Evolutionary conservation across 495 filamentous ascomycete species (phyloP).

Genomic region (Aspergillus campestris): DNA sequence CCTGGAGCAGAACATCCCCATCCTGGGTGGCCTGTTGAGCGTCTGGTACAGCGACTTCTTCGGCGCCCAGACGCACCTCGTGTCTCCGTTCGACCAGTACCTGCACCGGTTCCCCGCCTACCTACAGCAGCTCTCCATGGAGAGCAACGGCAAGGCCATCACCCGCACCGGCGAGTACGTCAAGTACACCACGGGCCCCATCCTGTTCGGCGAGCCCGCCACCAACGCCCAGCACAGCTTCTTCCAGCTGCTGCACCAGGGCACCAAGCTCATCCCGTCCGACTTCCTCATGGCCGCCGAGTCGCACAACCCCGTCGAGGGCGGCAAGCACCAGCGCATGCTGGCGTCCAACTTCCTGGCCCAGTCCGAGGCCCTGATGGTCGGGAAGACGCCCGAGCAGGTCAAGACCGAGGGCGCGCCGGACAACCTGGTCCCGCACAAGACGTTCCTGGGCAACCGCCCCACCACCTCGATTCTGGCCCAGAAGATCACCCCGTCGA

Average conservation of each 20-base stretch:
- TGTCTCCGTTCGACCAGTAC: constrained; percentile 98
- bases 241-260: constrained; percentile 98
- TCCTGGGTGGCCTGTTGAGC: constrained; percentile 82
- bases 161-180: constrained; percentile 84
- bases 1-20: constrained; percentile 89
- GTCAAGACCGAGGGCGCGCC: constrained; percentile 83
- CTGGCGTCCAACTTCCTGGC: constrained; percentile 97
- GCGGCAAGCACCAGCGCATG: constrained; percentile 95
- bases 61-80: constrained; percentile 91
- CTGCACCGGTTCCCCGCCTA: constrained; percentile 98
- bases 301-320: constrained; percentile 89
- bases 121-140: constrained; percentile 98
- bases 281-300: constrained; percentile 96
- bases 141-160: constrained; percentile 98
- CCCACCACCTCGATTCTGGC: constrained; percentile 93
- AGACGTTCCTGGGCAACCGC: constrained; percentile 96
- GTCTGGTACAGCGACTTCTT: constrained; percentile 99
- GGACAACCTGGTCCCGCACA: constrained; percentile 85
- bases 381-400: constrained; percentile 87
- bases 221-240: constrained; percentile 99
- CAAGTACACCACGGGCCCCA: constrained; percentile 92
- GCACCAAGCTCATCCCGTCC: constrained; percentile 95
- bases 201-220: constrained; percentile 95
- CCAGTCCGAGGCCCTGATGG: constrained; percentile 96
- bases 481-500: constrained; percentile 86